phyloP scores from a whole-genome alignment of 2,329 filamentous ascomycete species.

The Leptodontidium sp. region DNA sequence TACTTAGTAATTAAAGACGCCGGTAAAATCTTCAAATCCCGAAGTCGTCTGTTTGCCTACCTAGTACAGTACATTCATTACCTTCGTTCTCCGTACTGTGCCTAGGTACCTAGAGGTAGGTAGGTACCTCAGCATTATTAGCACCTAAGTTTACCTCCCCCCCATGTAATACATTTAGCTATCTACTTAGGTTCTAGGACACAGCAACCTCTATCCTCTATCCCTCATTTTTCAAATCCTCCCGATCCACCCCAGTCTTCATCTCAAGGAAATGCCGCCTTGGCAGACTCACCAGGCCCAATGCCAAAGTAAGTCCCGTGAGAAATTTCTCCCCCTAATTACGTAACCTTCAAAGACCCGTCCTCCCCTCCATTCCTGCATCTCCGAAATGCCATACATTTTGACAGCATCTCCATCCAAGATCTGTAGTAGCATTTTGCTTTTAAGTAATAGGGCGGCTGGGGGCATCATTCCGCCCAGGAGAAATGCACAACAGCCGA shows the following conservation, averaged over 20 bases:
- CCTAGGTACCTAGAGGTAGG: neutral
- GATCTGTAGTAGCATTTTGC: neutral
- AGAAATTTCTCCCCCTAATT: constrained; percentile 4
- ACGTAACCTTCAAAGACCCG: constrained; percentile 4
- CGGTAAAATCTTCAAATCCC: constrained; percentile 3
- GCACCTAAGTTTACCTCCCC: too few species aligned
- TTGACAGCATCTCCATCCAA: neutral
- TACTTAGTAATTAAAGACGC: neutral
- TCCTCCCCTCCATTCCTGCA: neutral
- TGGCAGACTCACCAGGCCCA: neutral
- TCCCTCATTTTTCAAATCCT: neutral
- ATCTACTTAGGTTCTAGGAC: neutral
- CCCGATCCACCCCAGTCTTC: neutral
- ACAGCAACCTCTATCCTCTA: neutral
- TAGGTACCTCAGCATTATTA: neutral
- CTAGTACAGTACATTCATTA: neutral
- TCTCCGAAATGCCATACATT: constrained; percentile 13
- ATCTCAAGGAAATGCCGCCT: neutral
- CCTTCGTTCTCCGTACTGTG: neutral
- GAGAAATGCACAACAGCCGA: neutral
- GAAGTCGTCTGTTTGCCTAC: neutral
- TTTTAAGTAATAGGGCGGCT: neutral
- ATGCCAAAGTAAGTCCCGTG: neutral
- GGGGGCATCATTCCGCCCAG: neutral
- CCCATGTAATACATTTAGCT: neutral